Evolutionary conservation across 1,284 basidiomycete genomes (phyloP).

Genomic region (Sphagnurus paluster): DNA sequence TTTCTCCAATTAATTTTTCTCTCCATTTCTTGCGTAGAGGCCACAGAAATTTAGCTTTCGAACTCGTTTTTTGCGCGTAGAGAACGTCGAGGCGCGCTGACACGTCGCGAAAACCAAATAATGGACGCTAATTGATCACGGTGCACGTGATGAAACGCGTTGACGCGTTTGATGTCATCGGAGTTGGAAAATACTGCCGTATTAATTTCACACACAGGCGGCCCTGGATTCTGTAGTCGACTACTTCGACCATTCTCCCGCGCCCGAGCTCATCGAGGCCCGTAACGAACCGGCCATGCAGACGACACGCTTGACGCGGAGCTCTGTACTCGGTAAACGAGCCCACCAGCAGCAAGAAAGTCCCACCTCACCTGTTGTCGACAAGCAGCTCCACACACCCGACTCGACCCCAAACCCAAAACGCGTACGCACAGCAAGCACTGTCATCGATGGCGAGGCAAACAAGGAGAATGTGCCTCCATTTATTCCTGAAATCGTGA

Average conservation of each 20-base stretch:
- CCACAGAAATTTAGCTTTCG: constrained; percentile 1
- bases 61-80: constrained; percentile 5
- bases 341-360: constrained; percentile 41
- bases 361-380: constrained; percentile 29
- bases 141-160: constrained; percentile 36
- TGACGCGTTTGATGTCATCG: constrained; percentile 36
- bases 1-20: not conserved
- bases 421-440: constrained; percentile 50
- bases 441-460: constrained; percentile 49
- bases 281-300: constrained; percentile 30
- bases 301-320: constrained; percentile 38
- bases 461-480: constrained; percentile 82
- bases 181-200: constrained; percentile 30
- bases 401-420: constrained; percentile 66
- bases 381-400: constrained; percentile 53
- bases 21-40: constrained; percentile 2
- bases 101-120: constrained; percentile 15
- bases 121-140: constrained; percentile 19
- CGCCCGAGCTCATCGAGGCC: constrained; percentile 23
- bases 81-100: constrained; percentile 10
- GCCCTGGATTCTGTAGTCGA: constrained; percentile 18
- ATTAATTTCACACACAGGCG: constrained; percentile 24
- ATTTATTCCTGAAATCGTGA: constrained; percentile 36
- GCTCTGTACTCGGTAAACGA: constrained; percentile 61
- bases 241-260: constrained; percentile 22